phyloP scores from a whole-genome alignment of 345 rosid species.

The Turnera subulata region DNA sequence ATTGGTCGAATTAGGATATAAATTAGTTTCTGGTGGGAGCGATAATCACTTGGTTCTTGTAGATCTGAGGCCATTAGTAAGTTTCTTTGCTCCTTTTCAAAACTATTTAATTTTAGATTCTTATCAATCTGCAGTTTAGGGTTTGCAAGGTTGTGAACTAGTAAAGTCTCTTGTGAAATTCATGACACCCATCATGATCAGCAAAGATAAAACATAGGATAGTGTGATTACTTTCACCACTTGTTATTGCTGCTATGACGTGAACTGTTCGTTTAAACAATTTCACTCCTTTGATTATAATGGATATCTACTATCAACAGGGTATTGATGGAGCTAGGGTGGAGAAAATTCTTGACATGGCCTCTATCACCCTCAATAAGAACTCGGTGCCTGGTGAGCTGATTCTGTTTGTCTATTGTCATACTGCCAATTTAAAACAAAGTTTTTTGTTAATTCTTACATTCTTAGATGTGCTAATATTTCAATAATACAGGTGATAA shows the following conservation, averaged over 20 bases:
- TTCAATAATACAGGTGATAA: slow-evolving; percentile 54
- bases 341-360: slow-evolving; percentile 91
- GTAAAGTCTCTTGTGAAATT: neutral
- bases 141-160: no score
- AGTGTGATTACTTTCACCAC: no score
- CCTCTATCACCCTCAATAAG: slow-evolving; percentile 90
- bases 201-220: no score
- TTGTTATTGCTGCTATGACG: no score
- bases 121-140: no score
- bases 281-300: neutral
- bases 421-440: neutral
- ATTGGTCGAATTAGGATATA: slow-evolving; percentile 70
- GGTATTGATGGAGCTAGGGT: slow-evolving; percentile 90
- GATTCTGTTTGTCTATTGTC: no score
- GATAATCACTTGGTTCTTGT: slow-evolving; percentile 91
- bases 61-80: slow-evolving; percentile 80
- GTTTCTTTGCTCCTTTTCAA: slow-evolving; percentile 8
- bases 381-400: slow-evolving; percentile 83
- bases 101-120: neutral
- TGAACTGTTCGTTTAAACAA: no score
- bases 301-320: slow-evolving; percentile 26
- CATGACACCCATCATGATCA: no score
- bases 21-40: slow-evolving; percentile 86
- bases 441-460: neutral
- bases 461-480: neutral